Evolutionary conservation across 148 eudicot species (phyloP), one percentile per base, ranked within the genome.

Genomic region (Oxyria digyna): DNA sequence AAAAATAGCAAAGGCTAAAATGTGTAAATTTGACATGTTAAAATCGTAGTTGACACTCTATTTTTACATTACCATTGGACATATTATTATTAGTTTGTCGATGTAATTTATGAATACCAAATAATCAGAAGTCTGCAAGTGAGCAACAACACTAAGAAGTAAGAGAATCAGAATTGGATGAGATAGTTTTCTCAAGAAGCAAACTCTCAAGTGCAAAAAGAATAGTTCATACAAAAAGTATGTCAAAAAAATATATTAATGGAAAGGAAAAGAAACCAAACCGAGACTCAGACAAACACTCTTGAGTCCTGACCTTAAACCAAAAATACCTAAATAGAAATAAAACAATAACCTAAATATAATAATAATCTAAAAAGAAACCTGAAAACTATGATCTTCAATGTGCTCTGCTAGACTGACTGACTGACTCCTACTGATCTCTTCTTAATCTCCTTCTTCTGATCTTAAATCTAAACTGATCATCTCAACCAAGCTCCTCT

Each of bases 321-420:
- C 38, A 59, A 59, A 59, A 57, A 57, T 11, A 54, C 31, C 62
- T 54, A 54, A 24, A 35, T 35, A 52, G 59, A 52, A 24, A 57
- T 26, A 59, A 59, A 27, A 33, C 65, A 59, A 59, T 59, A 57
- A 12, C 27, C 35, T 57, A 57, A n/a, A n/a, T n/a, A n/a, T n/a
- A n/a, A n/a, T n/a, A n/a, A 27, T 13, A 54, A 26, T 24, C 62
- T 59, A 59, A 29, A 59, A 29, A 59, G 37, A 31, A 15, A 59
- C 37, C 37, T 59, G 65, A 59, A 59, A 59, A 27, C 38, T 29
- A 29, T 27, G 65, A 59, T 59, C 64, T 57, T 57, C 64, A 57
- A 57, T 29, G 11, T 57, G 17, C 38, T 57, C 37, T 57, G 38
- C 37, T 31, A 13, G n/a, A n/a, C n/a, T n/a, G n/a, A n/a, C n/a